Conservation (phyloP, 192 early-diverging fungal species). For the Entomortierella chlamydospora region DNA sequence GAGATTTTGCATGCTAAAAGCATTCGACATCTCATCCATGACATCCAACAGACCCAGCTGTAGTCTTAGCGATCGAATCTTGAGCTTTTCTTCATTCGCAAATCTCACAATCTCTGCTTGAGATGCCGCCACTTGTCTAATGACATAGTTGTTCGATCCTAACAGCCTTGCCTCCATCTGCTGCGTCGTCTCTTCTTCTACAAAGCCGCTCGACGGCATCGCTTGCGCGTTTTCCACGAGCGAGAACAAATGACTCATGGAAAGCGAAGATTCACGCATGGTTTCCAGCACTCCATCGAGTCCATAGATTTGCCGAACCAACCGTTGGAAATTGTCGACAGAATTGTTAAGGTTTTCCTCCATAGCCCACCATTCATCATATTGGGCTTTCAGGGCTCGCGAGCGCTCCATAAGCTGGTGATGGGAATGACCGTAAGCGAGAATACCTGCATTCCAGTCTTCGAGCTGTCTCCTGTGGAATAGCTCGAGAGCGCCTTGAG, state of each 20-base stretch:
- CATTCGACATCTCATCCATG: not conserved
- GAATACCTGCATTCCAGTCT: not conserved
- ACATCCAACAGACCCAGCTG: not conserved
- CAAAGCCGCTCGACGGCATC: too few relatives aligned
- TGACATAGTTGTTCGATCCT: too few relatives aligned
- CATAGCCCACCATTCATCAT: not conserved
- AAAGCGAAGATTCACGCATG: not conserved
- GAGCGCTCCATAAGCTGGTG: not conserved
- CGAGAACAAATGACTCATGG: not conserved
- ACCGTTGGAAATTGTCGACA: not conserved
- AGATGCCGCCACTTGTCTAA: too few relatives aligned
- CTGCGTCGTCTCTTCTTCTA: too few relatives aligned
- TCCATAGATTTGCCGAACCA: not conserved
- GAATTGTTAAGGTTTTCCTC: not conserved
- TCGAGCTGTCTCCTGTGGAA: not conserved
- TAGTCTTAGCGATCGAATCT: not conserved
- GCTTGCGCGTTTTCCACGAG: too few relatives aligned
- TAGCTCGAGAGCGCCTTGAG: not conserved
- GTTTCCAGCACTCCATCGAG: not conserved
- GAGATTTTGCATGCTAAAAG: not conserved
- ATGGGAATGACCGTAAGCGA: not conserved
- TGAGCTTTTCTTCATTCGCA: too few relatives aligned
- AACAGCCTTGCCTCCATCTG: too few relatives aligned
- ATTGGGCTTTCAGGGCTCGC: not conserved
- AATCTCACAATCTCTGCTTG: too few relatives aligned